Evolutionary conservation across 176 grass and related monocot species (phyloP), one percentile per base, ranked within the genome.

Genomic region (Elaeis guineensis): DNA sequence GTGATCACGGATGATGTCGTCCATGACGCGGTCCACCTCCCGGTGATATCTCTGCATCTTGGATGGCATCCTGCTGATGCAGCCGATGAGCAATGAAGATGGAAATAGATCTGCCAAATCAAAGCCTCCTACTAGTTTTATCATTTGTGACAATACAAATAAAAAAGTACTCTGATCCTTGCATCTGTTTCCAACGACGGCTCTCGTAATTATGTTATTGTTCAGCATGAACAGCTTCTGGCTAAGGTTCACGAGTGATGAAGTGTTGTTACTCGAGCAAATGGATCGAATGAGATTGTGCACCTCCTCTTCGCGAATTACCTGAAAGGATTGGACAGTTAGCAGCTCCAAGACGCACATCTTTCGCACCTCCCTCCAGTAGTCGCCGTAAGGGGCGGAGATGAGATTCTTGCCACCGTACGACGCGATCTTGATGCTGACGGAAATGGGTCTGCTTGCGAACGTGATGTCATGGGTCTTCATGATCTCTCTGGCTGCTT

Each of bases 301-400:
- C 12, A 78, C 67, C 57, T 83, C 80, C 2, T 78, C 63, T 23
- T 83, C 61, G 29, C 74, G 21, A 4, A 61, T 16, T 3, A 17
- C 12, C 0, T 62, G 64, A 69, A 83, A 78, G 2, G 80, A 50
- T 25, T 64, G 62, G n/a, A 83, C 80, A 19, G 26, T 78, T 57
- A 83, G 66, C 44, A 79, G 49, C 75, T 79, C 75, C 2, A 70
- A 12, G 54, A 74, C 18, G 7, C 57, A 73, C 2, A 79, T 2
- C 60, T 74, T 83, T 16, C 80, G 75, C 58, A 78, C 28, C 65
- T 83, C 25, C 1, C 75, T 65, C 80, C 75, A 83, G 4, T 57
- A 66, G 15, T 54, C 75, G 70, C 66, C 62, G 51, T 83, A 83
- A 52, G 4, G 58, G n/a, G 75, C 59, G 60, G 65, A 79, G 65